A percentile compares a stretch with the other conserved stretches of the same genome.
Conservation (phyloP, 2,329 filamentous ascomycete genomes). For the Chrysoporthe cubensis region DNA sequence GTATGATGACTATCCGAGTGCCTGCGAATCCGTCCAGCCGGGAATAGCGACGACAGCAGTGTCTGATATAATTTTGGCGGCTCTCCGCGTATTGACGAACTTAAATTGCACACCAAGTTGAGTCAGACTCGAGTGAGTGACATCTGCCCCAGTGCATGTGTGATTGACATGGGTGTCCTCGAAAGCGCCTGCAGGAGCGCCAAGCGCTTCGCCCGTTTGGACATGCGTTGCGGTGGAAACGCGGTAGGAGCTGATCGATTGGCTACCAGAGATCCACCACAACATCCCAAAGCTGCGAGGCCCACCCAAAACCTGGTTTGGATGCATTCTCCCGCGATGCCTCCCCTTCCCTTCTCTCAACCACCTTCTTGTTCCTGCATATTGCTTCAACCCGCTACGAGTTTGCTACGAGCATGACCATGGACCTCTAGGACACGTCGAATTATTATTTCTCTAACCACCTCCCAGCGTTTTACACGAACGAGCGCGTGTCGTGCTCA, state of each 20-base stretch:
- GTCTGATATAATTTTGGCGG: background rate
- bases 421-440: slow-evolving; percentile 27
- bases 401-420: slow-evolving; percentile 24
- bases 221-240: slow-evolving; percentile 29
- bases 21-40: background rate
- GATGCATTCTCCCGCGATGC: slow-evolving; percentile 22
- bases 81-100: background rate
- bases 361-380: slow-evolving; percentile 8
- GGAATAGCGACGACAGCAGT: background rate
- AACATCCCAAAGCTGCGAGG: slow-evolving; percentile 18
- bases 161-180: background rate
- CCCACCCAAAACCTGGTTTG: slow-evolving; percentile 28
- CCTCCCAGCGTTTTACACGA: slow-evolving; percentile 11
- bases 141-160: background rate
- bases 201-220: slow-evolving; percentile 10
- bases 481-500: slow-evolving; percentile 12
- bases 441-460: slow-evolving; percentile 23
- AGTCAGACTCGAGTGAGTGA: background rate
- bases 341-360: slow-evolving; percentile 16
- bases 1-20: background rate
- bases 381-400: slow-evolving; percentile 12
- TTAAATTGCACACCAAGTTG: slow-evolving; percentile 18
- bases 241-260: slow-evolving; percentile 16
- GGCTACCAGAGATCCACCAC: slow-evolving; percentile 17
- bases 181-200: background rate